Evolutionary conservation across 1,284 basidiomycete species (phyloP), one percentile per base, ranked within the genome.

Genomic region (Inonotus hispidus): DNA sequence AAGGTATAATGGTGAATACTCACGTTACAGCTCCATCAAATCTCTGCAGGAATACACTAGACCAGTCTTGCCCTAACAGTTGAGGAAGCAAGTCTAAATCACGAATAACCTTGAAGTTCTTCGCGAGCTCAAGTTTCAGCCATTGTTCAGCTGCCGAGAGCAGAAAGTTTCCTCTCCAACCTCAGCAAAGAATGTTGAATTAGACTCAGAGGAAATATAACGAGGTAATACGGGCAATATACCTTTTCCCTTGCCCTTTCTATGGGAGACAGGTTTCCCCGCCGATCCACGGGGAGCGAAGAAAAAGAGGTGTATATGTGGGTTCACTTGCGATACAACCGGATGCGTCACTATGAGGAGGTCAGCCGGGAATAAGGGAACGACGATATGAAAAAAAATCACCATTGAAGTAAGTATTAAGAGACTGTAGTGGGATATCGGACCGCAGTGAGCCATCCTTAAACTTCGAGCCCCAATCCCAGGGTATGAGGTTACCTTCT

Each of bases 251-350:
- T 93, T 95, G 59, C 93, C 93, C 71, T 90, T 93, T 14, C 92
- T 81, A 72, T 95, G 93, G 5, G 92, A 92, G 1, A 98, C 95
- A 0, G 95, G 95, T 68, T 88, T 88, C 29, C 96, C 96, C 2
- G 95, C 93, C 0, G 94, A 93, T 3, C 96, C 96, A 67, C 93
- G 82, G 32, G 94, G 91, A 0, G 93, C 93, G 69, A 98, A 98
- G 76, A 97, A 96, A 77, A 99, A 99, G n/a, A 98, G 68, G 73
- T 98, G 96, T 11, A 99, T 93, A 72, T 99, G 97, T 0, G 95
- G 96, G 69, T 98, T 99, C 32, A 93, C 95, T 76, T 95, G 95
- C 0, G 92, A 95, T 38, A 99, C 96, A 53, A 98, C 90, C 1
- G 93, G 92, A 72, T 97, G 90, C 65, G 95, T 98, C 63, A 97